Evolutionary conservation across 805 yeast species (phyloP), one percentile per base, ranked within the genome.

Genomic region (Kodamaea neixiangensis): DNA sequence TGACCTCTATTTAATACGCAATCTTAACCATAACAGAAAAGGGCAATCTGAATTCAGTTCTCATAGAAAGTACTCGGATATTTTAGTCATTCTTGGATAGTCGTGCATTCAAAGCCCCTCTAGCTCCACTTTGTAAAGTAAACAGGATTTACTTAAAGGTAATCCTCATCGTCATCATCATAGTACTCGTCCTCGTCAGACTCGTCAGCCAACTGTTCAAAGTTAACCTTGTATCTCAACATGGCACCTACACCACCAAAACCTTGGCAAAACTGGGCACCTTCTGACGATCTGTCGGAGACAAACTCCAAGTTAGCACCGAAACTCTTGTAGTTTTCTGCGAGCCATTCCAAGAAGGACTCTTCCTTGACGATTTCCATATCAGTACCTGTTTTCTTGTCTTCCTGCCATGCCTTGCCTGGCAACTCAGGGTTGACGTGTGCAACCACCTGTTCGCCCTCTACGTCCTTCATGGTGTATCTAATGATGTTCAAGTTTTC

Each of bases 201-300:
- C 50, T 89, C 97, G 48, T 90, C 96, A 48, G 77, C 87, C 67
- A 94, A 81, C 78, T 91, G 97, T 71, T 94, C 99, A 64, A 94
- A 94, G 77, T 94, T 94, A 61, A 94, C 94, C 74, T 91, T 91
- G 75, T 94, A 94, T 77, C 99, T 90, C 69, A 94, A 78, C 62
- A 94, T 69, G 52, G 97, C 97, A 71, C 99, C 99, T 59, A 94
- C 82, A 76, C 99, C 99, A 87, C 99, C 99, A 67, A 94, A 94
- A 53, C 99, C 99, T 62, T 85, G 86, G 53, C 87, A 96, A 72
- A 94, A 94, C 77, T 94, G 99, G 43, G 98, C 96, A 79, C 99
- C 99, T 75, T 94, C 99, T 41, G 96, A 86, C 18, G 97, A 88
- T 75, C 90, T 85, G 76, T 94, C 98, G 46, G 97, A 89, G 60